Evolutionary conservation across 1,139 yeast genomes (phyloP).

Genomic region (Debaryomyces sp.): DNA sequence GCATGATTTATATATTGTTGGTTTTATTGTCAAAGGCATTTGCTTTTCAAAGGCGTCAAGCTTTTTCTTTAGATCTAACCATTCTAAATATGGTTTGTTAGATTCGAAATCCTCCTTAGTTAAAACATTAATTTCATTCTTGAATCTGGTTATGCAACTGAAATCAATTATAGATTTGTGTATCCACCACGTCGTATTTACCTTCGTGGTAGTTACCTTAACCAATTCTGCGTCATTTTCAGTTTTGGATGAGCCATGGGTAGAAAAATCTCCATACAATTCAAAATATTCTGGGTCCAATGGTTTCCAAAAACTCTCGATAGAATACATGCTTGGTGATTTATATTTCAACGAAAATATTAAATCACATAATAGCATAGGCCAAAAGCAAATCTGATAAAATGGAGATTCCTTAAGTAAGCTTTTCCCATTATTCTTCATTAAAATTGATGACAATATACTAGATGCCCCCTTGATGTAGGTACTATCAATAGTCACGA

Average conservation of each 20-base stretch:
- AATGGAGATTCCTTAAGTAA: constrained; percentile 32
- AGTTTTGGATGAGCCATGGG: neutral
- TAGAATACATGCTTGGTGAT: constrained; percentile 34
- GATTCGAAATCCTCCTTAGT: constrained; percentile 26
- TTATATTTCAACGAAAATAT: constrained; percentile 36
- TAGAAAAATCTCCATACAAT: constrained; percentile 17
- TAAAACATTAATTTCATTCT: constrained; percentile 27
- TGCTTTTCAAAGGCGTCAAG: constrained; percentile 32
- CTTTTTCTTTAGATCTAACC: constrained; percentile 29
- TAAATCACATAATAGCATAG: constrained; percentile 37
- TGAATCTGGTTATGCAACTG: constrained; percentile 34
- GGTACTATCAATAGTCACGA: constrained; percentile 38
- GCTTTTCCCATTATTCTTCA: constrained; percentile 21
- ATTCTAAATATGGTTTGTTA: constrained; percentile 26
- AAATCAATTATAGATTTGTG: constrained; percentile 34
- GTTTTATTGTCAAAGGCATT: constrained; percentile 34
- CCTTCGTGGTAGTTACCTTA: neutral
- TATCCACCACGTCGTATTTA: constrained; percentile 38
- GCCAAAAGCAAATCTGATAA: constrained; percentile 40
- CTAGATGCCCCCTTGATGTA: constrained; percentile 41
- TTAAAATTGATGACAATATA: constrained; percentile 30
- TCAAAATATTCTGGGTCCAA: constrained; percentile 36
- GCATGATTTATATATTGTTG: constrained; percentile 33
- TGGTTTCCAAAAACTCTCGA: constrained; percentile 32
- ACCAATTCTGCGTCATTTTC: constrained; percentile 5